Conservation (phyloP, 2,329 filamentous ascomycete genomes). For the Fusarium albosuccineum region DNA sequence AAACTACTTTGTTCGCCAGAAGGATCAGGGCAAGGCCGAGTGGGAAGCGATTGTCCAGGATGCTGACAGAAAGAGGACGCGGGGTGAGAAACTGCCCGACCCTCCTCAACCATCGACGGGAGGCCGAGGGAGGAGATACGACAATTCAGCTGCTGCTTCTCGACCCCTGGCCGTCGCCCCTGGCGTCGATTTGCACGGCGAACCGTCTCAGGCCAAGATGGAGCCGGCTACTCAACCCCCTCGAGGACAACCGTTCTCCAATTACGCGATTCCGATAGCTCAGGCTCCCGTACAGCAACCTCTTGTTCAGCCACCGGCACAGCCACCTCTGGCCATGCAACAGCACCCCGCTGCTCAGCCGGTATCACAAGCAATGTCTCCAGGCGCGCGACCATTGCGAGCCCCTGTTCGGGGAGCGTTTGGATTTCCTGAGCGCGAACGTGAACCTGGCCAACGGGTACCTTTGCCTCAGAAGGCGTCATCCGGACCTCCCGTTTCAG, state of each 20-base stretch:
- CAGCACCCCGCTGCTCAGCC: constrained; percentile 55
- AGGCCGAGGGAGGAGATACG: constrained; percentile 65
- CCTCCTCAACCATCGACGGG: constrained; percentile 68
- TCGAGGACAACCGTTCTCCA: constrained; percentile 55
- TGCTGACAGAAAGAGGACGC: constrained; percentile 67
- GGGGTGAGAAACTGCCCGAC: constrained; percentile 71
- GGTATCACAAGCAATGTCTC: constrained; percentile 62
- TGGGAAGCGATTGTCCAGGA: constrained; percentile 72
- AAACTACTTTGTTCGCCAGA: constrained; percentile 75
- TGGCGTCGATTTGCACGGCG: constrained; percentile 59
- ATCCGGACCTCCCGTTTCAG: constrained; percentile 47
- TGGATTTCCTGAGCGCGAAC: constrained; percentile 57
- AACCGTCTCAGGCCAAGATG: constrained; percentile 60
- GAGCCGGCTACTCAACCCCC: constrained; percentile 54
- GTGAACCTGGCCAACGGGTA: constrained; percentile 53
- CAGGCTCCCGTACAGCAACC: constrained; percentile 55
- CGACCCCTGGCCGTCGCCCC: constrained; percentile 63
- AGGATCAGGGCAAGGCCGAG: constrained; percentile 69
- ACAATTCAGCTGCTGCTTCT: constrained; percentile 53
- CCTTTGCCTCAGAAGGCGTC: constrained; percentile 58
- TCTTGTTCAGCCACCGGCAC: constrained; percentile 46
- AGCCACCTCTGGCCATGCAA: constrained; percentile 47
- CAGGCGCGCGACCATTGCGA: constrained; percentile 57
- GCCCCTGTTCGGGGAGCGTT: constrained; percentile 57
- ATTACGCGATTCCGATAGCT: constrained; percentile 62